These are phyloP conservation scores for Paramarasmius palmivorus DNA, from an alignment of 1,284 basidiomycete genomes.

Conservation along the genomic window DNA sequence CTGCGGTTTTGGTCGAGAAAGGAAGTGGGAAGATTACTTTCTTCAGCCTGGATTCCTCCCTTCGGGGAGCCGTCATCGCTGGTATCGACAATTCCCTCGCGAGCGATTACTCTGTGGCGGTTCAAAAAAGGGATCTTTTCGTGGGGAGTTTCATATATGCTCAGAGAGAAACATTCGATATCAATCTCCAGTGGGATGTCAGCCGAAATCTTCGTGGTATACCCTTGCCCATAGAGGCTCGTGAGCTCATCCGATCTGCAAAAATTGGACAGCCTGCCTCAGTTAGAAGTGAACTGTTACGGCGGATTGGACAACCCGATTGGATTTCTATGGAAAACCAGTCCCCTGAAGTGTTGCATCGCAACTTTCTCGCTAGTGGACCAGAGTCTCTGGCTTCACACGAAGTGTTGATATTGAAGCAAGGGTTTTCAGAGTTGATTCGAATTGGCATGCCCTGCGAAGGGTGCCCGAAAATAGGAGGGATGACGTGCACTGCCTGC, in stretches of 20 bases:
- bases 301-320: neutral
- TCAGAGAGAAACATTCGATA: neutral
- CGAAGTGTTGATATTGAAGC: neutral
- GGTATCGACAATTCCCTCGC: too few relatives aligned
- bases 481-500: neutral
- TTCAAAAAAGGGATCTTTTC: neutral
- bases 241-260: neutral
- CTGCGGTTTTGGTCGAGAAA: neutral
- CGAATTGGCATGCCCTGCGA: neutral
- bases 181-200: neutral
- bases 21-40: neutral
- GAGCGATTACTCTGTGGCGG: neutral
- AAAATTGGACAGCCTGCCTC: neutral
- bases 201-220: neutral
- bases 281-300: neutral
- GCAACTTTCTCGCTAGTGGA: too few relatives aligned
- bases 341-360: too few relatives aligned
- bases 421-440: neutral
- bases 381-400: neutral
- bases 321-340: neutral
- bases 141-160: neutral
- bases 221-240: neutral
- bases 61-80: too few relatives aligned
- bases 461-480: neutral
- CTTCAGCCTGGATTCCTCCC: neutral